Conservation (phyloP, 2,329 filamentous ascomycete genomes). For the Ilyonectria mors-panacis region DNA sequence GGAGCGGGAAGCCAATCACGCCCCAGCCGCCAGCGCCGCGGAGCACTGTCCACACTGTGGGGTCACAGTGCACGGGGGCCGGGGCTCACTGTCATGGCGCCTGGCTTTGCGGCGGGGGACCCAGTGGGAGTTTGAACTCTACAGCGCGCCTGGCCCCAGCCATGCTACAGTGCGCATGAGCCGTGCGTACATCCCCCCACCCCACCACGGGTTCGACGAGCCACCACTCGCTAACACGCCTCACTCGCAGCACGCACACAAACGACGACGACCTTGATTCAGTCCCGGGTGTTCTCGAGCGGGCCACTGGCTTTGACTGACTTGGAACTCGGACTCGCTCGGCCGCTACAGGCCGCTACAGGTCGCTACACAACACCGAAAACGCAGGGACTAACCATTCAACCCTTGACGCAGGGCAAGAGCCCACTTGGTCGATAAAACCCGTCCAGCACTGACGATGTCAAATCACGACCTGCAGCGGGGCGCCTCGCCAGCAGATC, state of each 20-base stretch:
- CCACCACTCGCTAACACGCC: conserved; percentile 14
- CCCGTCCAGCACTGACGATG: conserved; percentile 15
- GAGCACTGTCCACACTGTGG: conserved; percentile 20
- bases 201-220: conserved; percentile 11
- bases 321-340: conserved; percentile 23
- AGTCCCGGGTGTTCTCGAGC: conserved; percentile 15
- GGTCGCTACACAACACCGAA: conserved; percentile 23
- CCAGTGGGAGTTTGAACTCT: conserved; percentile 12
- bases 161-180: conserved; percentile 6
- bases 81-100: not conserved
- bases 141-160: conserved; percentile 8
- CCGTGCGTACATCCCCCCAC: conserved; percentile 3
- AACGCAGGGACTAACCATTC: conserved; percentile 41
- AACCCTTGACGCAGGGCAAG: conserved; percentile 39
- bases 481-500: conserved; percentile 47
- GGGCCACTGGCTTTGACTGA: conserved; percentile 21
- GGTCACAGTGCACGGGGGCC: conserved; percentile 21
- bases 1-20: conserved; percentile 42
- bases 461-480: conserved; percentile 46
- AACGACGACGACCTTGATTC: conserved; percentile 14
- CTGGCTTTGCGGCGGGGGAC: conserved; percentile 13
- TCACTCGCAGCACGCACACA: conserved; percentile 16
- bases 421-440: conserved; percentile 34
- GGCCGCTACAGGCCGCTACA: conserved; percentile 21
- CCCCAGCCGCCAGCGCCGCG: conserved; percentile 17